phyloP scores from a whole-genome alignment of 2,329 filamentous ascomycete species.

The Diaporthe helianthi region DNA sequence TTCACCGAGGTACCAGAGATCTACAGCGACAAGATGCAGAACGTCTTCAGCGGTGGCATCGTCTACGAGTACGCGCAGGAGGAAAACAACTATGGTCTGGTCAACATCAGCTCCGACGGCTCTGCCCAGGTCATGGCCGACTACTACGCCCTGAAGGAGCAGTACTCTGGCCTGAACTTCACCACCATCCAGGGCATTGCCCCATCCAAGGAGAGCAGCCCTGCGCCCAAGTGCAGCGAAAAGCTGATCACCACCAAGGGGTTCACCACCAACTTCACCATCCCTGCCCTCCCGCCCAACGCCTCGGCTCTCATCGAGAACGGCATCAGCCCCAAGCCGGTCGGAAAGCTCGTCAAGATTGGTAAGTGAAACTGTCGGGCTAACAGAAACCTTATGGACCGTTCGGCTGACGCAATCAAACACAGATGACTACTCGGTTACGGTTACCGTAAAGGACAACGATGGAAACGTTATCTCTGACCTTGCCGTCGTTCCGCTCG shows the following conservation, averaged over 20 bases:
- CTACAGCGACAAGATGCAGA: conserved; percentile 74
- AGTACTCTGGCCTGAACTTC: conserved; percentile 80
- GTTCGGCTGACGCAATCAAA: not conserved
- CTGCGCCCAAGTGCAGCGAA: conserved; percentile 68
- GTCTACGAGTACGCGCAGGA: conserved; percentile 85
- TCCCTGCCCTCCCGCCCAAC: conserved; percentile 73
- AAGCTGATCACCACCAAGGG: conserved; percentile 69
- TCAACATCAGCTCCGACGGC: conserved; percentile 64
- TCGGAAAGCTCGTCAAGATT: conserved; percentile 70
- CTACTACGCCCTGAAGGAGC: conserved; percentile 75
- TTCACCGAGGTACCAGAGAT: conserved; percentile 80
- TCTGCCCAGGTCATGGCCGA: conserved; percentile 67
- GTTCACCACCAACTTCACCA: conserved; percentile 81
- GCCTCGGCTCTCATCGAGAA: conserved; percentile 76
- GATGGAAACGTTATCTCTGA: conserved; percentile 64
- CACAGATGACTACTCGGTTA: conserved; percentile 55
- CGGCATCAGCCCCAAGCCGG: conserved; percentile 71
- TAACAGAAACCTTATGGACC: not conserved
- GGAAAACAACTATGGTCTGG: conserved; percentile 69
- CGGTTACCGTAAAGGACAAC: conserved; percentile 66
- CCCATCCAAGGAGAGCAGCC: conserved; percentile 57
- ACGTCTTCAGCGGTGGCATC: conserved; percentile 75
- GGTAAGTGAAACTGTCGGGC: conserved; percentile 37
- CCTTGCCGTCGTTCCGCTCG: conserved; percentile 56
- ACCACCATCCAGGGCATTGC: conserved; percentile 69